phyloP scores from a whole-genome alignment of 371 early-diverging fungal genomes.

The Dichotomocladium elegans region DNA sequence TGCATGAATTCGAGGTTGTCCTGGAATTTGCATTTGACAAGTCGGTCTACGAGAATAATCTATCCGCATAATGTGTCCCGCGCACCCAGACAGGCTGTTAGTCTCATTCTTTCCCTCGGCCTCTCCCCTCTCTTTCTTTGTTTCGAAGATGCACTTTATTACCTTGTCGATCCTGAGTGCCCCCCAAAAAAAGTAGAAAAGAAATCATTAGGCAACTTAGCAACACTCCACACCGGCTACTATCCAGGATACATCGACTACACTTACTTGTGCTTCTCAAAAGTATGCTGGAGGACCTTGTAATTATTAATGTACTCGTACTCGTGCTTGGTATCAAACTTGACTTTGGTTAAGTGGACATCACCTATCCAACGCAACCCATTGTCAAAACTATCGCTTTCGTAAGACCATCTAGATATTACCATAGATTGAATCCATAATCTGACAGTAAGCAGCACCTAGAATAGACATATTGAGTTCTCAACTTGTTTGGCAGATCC shows the following conservation, averaged over 20 bases:
- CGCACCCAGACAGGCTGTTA: too few relatives aligned
- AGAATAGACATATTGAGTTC: too few relatives aligned
- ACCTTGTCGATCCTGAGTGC: conserved; percentile 16
- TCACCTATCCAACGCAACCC: conserved; percentile 53
- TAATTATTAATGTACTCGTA: conserved; percentile 90
- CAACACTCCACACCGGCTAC: too few relatives aligned
- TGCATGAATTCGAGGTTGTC: conserved; percentile 96
- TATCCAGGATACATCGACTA: not conserved
- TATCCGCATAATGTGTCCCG: too few relatives aligned
- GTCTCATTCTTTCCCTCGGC: too few relatives aligned
- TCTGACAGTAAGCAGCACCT: conserved; percentile 89
- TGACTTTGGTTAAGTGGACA: conserved; percentile 79
- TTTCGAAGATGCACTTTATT: not conserved
- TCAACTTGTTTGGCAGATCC: too few relatives aligned
- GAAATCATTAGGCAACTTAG: too few relatives aligned
- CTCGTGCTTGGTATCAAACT: conserved; percentile 87
- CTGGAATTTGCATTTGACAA: conserved; percentile 91
- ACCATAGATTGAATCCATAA: conserved; percentile 90
- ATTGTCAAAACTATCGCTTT: not conserved
- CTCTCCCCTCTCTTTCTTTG: not conserved
- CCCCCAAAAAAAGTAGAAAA: not conserved
- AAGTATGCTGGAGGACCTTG: conserved; percentile 82
- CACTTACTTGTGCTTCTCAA: conserved; percentile 74
- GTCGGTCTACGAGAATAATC: conserved; percentile 78
- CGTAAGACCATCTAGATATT: too few relatives aligned